Conservation (phyloP, 345 rosid species). For the Populus euphratica region DNA sequence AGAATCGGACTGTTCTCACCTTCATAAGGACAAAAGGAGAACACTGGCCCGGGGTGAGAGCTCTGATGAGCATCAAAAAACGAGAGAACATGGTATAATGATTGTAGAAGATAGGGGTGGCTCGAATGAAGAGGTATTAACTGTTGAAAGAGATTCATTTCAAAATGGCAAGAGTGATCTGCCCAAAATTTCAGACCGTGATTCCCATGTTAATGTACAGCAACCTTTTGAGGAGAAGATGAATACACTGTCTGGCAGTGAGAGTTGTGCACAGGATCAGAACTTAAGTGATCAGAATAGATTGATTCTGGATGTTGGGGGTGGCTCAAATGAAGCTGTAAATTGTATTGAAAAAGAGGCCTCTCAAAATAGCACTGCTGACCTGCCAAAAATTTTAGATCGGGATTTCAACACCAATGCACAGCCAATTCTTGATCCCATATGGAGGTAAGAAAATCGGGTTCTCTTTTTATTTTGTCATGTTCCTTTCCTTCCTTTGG, state of each 20-base stretch:
- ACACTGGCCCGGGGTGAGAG: too few species aligned
- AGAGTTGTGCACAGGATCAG: too few species aligned
- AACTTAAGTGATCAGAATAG: not conserved
- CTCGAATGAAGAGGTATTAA: too few species aligned
- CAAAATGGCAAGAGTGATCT: too few species aligned
- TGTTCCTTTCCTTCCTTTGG: not conserved
- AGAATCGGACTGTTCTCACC: not conserved
- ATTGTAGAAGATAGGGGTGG: too few species aligned
- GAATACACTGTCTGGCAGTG: not conserved
- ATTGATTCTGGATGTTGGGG: not conserved
- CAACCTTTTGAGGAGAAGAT: not conserved
- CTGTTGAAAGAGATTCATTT: too few species aligned
- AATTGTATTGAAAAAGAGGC: not conserved
- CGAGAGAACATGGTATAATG: too few species aligned
- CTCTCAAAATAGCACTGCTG: not conserved
- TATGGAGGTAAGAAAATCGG: not conserved
- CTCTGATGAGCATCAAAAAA: too few species aligned
- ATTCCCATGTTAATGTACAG: too few species aligned
- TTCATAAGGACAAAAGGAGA: not conserved
- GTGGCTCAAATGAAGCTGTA: not conserved
- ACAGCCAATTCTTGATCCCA: not conserved
- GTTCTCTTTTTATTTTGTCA: not conserved
- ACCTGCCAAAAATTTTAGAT: not conserved
- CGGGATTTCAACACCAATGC: not conserved
- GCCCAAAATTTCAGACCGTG: too few species aligned